These are phyloP conservation scores for Botryosphaeria dothidea DNA, from an alignment of 2,329 filamentous ascomycete species.

Conservation along the genomic window DNA sequence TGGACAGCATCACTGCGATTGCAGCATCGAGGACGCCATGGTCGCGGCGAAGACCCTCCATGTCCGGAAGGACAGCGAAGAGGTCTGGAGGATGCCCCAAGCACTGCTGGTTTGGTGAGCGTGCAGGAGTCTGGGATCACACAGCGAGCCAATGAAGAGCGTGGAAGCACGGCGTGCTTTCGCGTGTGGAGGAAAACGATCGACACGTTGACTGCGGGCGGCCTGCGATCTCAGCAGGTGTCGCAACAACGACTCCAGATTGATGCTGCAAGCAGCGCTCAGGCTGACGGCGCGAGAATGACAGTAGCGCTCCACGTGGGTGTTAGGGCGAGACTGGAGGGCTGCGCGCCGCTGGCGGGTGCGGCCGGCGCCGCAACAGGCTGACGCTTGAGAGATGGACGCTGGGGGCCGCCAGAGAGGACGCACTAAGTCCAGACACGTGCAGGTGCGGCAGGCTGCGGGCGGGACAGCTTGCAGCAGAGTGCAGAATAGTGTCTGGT, in stretches of 20 bases:
- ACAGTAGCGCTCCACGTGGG: constrained; percentile 14
- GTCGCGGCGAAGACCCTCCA: constrained; percentile 13
- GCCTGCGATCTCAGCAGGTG: background rate
- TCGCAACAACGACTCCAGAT: background rate
- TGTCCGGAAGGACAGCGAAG: constrained; percentile 13
- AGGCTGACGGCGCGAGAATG: constrained; percentile 3
- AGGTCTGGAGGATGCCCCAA: background rate
- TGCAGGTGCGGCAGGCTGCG: constrained; percentile 7
- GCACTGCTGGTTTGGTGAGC: constrained; percentile 15
- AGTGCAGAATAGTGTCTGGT: background rate
- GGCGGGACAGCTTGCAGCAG: background rate
- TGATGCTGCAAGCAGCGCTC: constrained; percentile 5
- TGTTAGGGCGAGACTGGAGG: background rate
- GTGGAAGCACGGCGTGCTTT: background rate
- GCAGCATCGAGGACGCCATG: constrained; percentile 11
- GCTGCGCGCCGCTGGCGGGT: background rate
- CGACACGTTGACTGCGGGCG: constrained; percentile 15
- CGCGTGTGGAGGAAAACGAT: constrained; percentile 14
- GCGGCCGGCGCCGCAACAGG: background rate
- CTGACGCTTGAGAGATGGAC: background rate
- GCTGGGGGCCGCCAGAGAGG: background rate
- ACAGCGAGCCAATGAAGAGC: constrained; percentile 12
- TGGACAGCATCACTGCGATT: constrained; percentile 5
- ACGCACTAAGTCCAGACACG: background rate
- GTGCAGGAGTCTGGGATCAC: background rate